Base-by-base conservation (phyloP, 305 asterid genomes). In the Lippia alba region DNA sequence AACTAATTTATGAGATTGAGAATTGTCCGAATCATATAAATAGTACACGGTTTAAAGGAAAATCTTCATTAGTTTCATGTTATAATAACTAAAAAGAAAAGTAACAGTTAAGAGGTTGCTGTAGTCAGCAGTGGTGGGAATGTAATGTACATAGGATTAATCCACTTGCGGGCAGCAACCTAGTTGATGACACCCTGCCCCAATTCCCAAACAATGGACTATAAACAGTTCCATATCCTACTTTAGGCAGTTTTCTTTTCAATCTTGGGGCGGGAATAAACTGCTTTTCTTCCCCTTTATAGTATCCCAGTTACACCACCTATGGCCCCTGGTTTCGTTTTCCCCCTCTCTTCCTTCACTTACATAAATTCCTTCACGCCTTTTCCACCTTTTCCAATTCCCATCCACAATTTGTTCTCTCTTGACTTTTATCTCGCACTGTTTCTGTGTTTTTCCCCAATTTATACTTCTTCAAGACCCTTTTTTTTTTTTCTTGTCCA, bases 271-370 rank as follows among this genome's bases (percentile, higher is more conserved):
- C 84, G 83, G 75, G 69, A 74, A 69, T 1, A 73, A 76, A 81
- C 84, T 69, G 72, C 89, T 55, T 49, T 24, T 74, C 58, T 58
- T 24, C 17, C 79, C 74, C 5, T 56, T 71, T 74, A 19, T 56
- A 53, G 57, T 16, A 45, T 4, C 3, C 30, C 17, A 15, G 16
- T 15, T 51, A 24, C 30, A 24, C 18, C 68, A 24, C 67, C 56
- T 16, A 49, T 15, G 67, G 88, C 89, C 83, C 86, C 81, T 72
- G 67, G 88, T 81, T 84, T 81, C 74, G 88, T 81, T 84, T 81
- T 77, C 44, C 62, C 16, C 36, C 53, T 9, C 65, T 17, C 63
- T 34, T 40, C 12, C 56, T 17, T 33, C 57, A 54, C 48, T 18
- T 20, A 44, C 49, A 24, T 24, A 24, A 24, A 24, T 24, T 46